These are phyloP conservation scores for Pezicula radicicola DNA, from an alignment of 2,329 filamentous ascomycete species.

Conservation along the genomic window DNA sequence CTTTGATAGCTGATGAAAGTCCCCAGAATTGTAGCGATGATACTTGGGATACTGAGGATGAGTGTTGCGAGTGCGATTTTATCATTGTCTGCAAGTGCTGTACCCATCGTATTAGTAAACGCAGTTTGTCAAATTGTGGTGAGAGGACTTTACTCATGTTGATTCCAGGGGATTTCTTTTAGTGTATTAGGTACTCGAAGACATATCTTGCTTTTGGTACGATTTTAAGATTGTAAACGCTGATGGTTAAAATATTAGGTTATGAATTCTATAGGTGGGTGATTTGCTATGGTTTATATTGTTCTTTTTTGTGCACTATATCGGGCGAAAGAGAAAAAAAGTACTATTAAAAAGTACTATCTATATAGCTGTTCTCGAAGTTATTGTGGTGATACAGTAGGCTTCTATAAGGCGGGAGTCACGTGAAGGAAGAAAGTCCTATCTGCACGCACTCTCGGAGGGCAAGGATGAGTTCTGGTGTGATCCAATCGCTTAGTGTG, in stretches of 20 bases:
- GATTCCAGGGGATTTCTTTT: neutral
- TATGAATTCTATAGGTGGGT: neutral
- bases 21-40: conserved; percentile 12
- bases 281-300: neutral
- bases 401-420: neutral
- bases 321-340: neutral
- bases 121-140: neutral
- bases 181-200: neutral
- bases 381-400: neutral
- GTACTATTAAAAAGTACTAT: neutral
- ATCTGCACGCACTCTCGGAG: neutral
- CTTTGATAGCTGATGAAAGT: conserved; percentile 12
- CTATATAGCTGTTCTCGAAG: neutral
- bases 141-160: conserved; percentile 9
- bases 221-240: neutral
- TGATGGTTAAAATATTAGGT: neutral
- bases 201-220: neutral
- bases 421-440: neutral
- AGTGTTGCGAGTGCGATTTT: conserved; percentile 11
- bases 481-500: too few species aligned
- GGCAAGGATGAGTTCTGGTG: neutral
- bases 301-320: neutral
- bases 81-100: conserved; percentile 9
- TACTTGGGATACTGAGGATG: conserved; percentile 12
- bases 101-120: neutral